These are phyloP conservation scores for Talaromyces marneffei DNA, from an alignment of 2,329 filamentous ascomycete genomes.

Conservation along the genomic window DNA sequence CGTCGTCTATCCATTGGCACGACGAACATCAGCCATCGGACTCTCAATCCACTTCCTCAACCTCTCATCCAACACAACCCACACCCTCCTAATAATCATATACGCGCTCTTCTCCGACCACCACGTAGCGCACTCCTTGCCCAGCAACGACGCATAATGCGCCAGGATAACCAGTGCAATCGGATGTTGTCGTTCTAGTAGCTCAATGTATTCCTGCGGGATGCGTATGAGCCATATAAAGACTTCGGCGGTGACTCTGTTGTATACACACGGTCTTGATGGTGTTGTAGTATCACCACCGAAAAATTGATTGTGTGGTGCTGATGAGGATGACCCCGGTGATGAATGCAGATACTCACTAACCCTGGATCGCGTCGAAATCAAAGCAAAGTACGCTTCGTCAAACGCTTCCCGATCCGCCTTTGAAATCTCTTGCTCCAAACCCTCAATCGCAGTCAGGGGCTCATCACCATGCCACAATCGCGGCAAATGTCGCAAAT, in stretches of 20 bases:
- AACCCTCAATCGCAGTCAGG: not conserved
- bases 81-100: conserved; percentile 7
- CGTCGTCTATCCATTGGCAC: not conserved
- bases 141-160: conserved; percentile 12
- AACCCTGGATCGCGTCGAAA: not conserved
- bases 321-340: not conserved
- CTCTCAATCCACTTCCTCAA: conserved; percentile 13
- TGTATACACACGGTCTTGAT: not conserved
- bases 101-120: conserved; percentile 11
- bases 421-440: not conserved
- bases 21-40: conserved; percentile 8
- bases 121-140: conserved; percentile 3
- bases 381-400: not conserved
- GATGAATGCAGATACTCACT: not conserved
- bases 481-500: not conserved
- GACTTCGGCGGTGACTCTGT: not conserved
- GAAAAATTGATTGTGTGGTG: not conserved
- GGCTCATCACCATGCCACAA: not conserved
- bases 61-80: conserved; percentile 7
- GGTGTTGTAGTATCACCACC: not conserved
- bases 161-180: conserved; percentile 13
- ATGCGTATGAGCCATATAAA: conserved; percentile 11
- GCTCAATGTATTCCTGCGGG: conserved; percentile 6
- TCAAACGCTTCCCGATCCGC: conserved; percentile 5
- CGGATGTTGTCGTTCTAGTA: conserved; percentile 11